Evolutionary conservation across 2,329 filamentous ascomycete genomes (phyloP).

Genomic region (Beauveria australis): DNA sequence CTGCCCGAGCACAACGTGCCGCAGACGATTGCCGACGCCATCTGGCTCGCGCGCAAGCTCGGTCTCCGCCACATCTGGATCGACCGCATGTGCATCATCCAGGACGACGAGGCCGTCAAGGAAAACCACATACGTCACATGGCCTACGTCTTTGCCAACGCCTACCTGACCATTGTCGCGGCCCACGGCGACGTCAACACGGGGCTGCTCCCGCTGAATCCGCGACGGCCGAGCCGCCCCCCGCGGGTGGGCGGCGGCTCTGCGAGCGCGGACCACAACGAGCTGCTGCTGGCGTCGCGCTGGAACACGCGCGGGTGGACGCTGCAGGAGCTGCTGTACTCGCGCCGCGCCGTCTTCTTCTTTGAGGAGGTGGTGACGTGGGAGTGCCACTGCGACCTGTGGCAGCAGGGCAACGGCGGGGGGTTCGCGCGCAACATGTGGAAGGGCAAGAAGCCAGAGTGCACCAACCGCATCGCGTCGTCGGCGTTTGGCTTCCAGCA

Average conservation of each 20-base stretch:
- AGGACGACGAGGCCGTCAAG: constrained; percentile 33
- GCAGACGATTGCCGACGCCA: constrained; percentile 35
- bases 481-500: constrained; percentile 31
- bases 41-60: constrained; percentile 35
- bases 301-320: constrained; percentile 37
- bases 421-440: not conserved
- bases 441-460: constrained; percentile 23
- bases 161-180: constrained; percentile 36
- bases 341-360: constrained; percentile 34
- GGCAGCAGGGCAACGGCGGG: constrained; percentile 24
- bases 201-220: constrained; percentile 29
- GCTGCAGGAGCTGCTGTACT: constrained; percentile 34
- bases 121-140: constrained; percentile 34
- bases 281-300: constrained; percentile 29
- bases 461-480: constrained; percentile 23
- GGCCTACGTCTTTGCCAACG: constrained; percentile 37
- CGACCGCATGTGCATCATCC: constrained; percentile 36
- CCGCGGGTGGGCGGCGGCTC: constrained; percentile 15
- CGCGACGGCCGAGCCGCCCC: constrained; percentile 22
- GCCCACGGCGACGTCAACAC: constrained; percentile 31
- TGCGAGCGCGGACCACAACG: constrained; percentile 24
- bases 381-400: constrained; percentile 38
- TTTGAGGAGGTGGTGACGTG: constrained; percentile 35
- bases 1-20: constrained; percentile 31
- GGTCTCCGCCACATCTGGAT: constrained; percentile 38